These are phyloP conservation scores for Cytospora piceicola DNA, from an alignment of 2,329 filamentous ascomycete species.

Conservation along the genomic window DNA sequence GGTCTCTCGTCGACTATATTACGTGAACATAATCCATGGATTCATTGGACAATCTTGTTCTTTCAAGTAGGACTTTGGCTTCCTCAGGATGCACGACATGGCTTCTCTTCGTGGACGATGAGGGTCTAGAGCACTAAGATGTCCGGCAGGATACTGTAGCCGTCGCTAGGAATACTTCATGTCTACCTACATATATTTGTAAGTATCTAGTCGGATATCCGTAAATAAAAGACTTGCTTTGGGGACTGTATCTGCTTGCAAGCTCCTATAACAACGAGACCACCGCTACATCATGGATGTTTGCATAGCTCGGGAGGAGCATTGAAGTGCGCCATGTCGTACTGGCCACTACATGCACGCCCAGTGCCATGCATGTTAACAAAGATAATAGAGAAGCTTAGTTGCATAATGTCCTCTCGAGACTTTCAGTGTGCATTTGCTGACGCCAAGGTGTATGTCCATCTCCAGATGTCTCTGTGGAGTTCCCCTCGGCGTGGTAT, in stretches of 20 bases:
- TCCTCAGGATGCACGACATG: not conserved
- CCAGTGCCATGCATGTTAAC: not conserved
- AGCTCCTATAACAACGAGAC: too few relatives aligned
- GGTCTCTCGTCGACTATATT: not conserved
- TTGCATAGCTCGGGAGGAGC: not conserved
- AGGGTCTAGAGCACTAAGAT: not conserved
- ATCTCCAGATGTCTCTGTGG: not conserved
- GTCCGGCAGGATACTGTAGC: not conserved
- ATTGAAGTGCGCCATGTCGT: not conserved
- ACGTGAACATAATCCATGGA: too few relatives aligned
- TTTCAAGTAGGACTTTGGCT: not conserved
- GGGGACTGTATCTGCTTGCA: too few relatives aligned
- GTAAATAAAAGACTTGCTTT: too few relatives aligned
- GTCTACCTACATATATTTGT: too few relatives aligned
- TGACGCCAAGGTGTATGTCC: not conserved
- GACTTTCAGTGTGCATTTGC: not conserved
- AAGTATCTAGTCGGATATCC: not conserved
- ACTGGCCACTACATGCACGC: not conserved
- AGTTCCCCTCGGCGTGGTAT: not conserved
- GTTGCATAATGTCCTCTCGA: not conserved
- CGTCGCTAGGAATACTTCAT: not conserved
- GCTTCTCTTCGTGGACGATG: not conserved
- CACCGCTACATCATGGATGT: too few relatives aligned
- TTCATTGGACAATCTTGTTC: not conserved
- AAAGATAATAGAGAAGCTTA: not conserved